Evolutionary conservation across 192 early-diverging fungal species (phyloP).

Genomic region (Coemansia sp.): DNA sequence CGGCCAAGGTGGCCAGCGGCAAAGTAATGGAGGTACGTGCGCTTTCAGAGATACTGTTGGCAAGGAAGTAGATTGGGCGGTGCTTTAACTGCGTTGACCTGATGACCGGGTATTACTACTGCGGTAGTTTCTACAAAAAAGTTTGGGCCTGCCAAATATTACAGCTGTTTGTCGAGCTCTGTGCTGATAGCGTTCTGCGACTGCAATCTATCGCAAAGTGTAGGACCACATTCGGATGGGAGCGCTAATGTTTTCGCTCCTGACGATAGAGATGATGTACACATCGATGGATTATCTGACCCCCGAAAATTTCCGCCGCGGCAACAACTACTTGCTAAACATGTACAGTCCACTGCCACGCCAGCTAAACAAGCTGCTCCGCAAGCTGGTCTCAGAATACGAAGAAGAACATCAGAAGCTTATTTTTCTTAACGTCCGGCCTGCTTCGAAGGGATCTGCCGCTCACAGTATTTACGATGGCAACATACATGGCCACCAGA

Average conservation of each 20-base stretch:
- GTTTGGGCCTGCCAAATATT: constrained; percentile 2
- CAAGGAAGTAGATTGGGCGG: neutral
- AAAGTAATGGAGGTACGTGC: constrained; percentile 53
- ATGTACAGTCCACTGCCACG: constrained; percentile 44
- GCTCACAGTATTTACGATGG: neutral
- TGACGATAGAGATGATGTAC: constrained; percentile 55
- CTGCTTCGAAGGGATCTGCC: neutral
- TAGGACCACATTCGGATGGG: constrained; percentile 54
- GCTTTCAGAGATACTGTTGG: neutral
- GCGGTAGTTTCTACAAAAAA: neutral
- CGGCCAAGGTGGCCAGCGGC: constrained; percentile 46
- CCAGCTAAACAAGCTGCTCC: constrained; percentile 34
- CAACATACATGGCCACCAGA: neutral
- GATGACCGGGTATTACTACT: neutral
- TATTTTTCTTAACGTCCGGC: constrained; percentile 16
- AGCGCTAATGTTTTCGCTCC: constrained; percentile 52
- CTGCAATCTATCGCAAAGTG: neutral
- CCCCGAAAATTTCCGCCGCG: constrained; percentile 43
- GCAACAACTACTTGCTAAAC: constrained; percentile 39
- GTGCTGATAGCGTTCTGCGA: too few relatives aligned
- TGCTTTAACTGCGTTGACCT: neutral
- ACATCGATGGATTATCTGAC: constrained; percentile 56
- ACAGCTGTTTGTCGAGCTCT: neutral
- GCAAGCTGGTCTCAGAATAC: constrained; percentile 36
- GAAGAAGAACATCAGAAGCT: constrained; percentile 42